A percentile compares a stretch with the other conserved stretches of the same genome.
These are phyloP conservation scores for Candida sp. DNA, from an alignment of 1,139 yeast genomes.

Conservation along the genomic window DNA sequence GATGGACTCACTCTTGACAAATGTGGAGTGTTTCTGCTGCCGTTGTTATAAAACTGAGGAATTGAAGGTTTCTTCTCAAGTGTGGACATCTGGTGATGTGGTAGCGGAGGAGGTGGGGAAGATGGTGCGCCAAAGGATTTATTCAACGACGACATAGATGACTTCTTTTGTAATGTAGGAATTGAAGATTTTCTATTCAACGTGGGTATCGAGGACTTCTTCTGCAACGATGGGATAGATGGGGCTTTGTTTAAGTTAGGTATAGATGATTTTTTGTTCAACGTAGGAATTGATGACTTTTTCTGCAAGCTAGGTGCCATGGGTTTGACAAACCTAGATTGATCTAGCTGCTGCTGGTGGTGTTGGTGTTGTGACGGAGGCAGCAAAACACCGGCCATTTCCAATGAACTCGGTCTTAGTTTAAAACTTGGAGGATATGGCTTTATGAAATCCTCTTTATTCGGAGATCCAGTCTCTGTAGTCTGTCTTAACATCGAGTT, in stretches of 20 bases:
- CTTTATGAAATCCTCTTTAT: conserved; percentile 25
- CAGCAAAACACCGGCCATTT: conserved; percentile 37
- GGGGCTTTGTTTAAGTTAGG: conserved; percentile 19
- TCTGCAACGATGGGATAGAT: conserved; percentile 17
- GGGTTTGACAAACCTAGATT: conserved; percentile 6
- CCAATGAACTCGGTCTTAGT: conserved; percentile 32
- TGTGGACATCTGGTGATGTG: conserved; percentile 4
- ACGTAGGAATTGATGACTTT: conserved; percentile 16
- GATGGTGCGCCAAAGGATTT: conserved; percentile 17
- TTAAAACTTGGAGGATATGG: conserved; percentile 32
- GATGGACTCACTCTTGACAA: conserved; percentile 14
- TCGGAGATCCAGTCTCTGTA: conserved; percentile 20
- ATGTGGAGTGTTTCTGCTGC: conserved; percentile 5
- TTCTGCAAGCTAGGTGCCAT: conserved; percentile 19
- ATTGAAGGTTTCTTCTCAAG: conserved; percentile 11
- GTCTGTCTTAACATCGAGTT: conserved; percentile 30
- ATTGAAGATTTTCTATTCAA: conserved; percentile 16
- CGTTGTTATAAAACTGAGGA: background rate
- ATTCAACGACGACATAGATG: conserved; percentile 14
- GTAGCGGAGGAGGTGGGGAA: conserved; percentile 19
- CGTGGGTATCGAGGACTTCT: conserved; percentile 22
- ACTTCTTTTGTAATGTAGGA: conserved; percentile 17
- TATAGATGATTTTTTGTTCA: conserved; percentile 16
- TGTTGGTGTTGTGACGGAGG: conserved; percentile 14
- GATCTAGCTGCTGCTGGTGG: conserved; percentile 20